A percentile compares a stretch with the other conserved stretches of the same genome.
Conservation (phyloP, 306 rosid genomes). For the Cyamopsis tetragonoloba region DNA sequence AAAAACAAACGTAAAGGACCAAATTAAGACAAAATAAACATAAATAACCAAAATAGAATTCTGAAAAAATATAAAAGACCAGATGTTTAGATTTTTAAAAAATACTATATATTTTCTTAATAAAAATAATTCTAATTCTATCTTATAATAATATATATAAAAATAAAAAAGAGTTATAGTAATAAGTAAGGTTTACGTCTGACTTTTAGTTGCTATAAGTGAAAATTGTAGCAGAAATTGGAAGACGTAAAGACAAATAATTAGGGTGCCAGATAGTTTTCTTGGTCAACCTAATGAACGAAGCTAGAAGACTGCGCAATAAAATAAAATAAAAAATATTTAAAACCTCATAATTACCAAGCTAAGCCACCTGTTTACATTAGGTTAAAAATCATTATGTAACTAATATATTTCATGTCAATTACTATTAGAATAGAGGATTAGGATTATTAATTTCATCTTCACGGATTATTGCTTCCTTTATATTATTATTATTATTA, state of each 20-base stretch:
- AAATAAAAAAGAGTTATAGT: no score
- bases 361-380: constrained; percentile 4
- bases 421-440: neutral
- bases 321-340: no score
- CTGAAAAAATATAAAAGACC: no score
- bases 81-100: no score
- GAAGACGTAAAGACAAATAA: constrained; percentile 30
- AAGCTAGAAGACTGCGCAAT: constrained; percentile 23
- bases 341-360: constrained; percentile 14
- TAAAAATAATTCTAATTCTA: no score
- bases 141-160: no score
- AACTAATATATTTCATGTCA: neutral
- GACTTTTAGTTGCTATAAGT: constrained; percentile 29
- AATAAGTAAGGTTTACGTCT: constrained; percentile 20
- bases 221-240: constrained; percentile 28
- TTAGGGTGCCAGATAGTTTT: constrained; percentile 32
- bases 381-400: neutral
- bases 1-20: no score
- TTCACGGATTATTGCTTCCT: neutral
- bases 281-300: constrained; percentile 17
- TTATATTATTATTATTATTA: neutral
- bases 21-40: no score
- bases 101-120: no score
- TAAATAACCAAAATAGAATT: no score
- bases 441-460: neutral